phyloP scores from a whole-genome alignment of 148 eudicot genomes.

The Pouteria glomerata region DNA sequence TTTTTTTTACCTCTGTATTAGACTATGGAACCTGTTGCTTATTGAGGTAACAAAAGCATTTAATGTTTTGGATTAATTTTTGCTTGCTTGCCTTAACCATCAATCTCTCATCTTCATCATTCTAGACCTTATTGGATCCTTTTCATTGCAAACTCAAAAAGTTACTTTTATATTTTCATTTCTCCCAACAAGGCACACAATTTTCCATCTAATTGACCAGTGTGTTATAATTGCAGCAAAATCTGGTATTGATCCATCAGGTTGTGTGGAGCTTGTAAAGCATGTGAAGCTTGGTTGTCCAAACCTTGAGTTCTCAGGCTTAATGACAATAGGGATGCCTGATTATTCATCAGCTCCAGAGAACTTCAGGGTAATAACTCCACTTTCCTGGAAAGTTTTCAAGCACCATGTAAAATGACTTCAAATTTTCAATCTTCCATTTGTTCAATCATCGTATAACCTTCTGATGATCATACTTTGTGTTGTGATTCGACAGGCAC shows the following conservation, averaged over 20 bases:
- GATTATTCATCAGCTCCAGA: constrained; percentile 91
- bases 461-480: constrained; percentile 3
- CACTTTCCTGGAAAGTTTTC: not conserved
- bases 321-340: constrained; percentile 98
- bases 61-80: not conserved
- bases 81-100: not conserved
- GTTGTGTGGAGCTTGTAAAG: constrained; percentile 75
- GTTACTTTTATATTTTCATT: not conserved
- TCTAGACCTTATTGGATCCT: constrained; percentile 6
- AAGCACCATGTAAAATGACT: not conserved
- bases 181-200: not conserved
- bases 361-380: constrained; percentile 66
- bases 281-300: constrained; percentile 71
- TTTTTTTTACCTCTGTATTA: not conserved
- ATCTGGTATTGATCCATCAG: constrained; percentile 79
- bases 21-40: not conserved
- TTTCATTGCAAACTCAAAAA: not conserved
- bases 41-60: not conserved
- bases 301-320: constrained; percentile 72
- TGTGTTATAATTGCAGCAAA: constrained; percentile 57
- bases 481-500: constrained; percentile 39
- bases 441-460: too few species aligned
- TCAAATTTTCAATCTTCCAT: not conserved
- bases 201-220: not conserved
- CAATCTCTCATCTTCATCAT: not conserved